phyloP scores from a whole-genome alignment of 176 grass and related monocot genomes.

The Raddia distichophylla region DNA sequence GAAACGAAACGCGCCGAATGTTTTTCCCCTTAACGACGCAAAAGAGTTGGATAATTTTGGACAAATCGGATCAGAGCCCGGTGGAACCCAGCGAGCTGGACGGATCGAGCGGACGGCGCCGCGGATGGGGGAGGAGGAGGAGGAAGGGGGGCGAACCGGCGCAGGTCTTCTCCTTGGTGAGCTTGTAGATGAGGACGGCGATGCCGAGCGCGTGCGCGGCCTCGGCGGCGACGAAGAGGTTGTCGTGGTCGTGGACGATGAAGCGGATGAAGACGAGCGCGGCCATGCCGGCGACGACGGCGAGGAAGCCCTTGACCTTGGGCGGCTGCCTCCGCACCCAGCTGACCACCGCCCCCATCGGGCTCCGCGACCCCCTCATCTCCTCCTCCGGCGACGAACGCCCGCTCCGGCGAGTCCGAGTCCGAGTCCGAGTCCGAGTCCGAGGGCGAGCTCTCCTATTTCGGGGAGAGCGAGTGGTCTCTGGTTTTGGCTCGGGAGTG shows the following conservation, averaged over 20 bases:
- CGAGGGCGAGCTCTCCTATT: not conserved
- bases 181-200: slow-evolving; percentile 89
- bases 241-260: slow-evolving; percentile 98
- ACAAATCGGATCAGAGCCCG: slow-evolving; percentile 28
- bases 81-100: slow-evolving; percentile 16
- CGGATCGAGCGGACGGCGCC: slow-evolving; percentile 45
- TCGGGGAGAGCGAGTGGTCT: not conserved
- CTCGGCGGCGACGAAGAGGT: slow-evolving; percentile 95
- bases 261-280: slow-evolving; percentile 91
- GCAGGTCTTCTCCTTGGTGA: slow-evolving; percentile 98
- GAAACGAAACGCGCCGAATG: slow-evolving; percentile 15
- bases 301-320: slow-evolving; percentile 98
- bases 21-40: not conserved
- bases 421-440: slow-evolving; percentile 37
- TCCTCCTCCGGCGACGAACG: not conserved
- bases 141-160: slow-evolving; percentile 50
- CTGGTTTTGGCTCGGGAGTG: not conserved
- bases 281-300: slow-evolving; percentile 91
- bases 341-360: slow-evolving; percentile 46
- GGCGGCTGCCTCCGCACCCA: slow-evolving; percentile 89
- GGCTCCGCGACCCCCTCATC: slow-evolving; percentile 70
- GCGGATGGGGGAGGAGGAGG: not conserved
- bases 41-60: not conserved
- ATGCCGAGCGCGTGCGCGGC: slow-evolving; percentile 82
- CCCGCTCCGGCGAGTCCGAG: slow-evolving; percentile 29